Conservation (phyloP, 2,329 filamentous ascomycete species). For the Apiospora arundinis region DNA sequence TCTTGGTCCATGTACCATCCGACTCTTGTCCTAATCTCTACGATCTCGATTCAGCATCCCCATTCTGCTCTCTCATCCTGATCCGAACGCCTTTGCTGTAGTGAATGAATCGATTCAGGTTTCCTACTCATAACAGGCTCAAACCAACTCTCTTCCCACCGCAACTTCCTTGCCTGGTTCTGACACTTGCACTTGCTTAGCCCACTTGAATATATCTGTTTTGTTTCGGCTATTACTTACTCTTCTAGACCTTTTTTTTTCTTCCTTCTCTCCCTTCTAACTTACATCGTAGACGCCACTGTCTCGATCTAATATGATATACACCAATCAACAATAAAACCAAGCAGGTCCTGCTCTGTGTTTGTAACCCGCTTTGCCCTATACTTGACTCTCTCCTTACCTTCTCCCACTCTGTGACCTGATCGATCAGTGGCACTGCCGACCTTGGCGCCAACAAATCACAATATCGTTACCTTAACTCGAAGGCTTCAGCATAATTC, state of each 20-base stretch:
- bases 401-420: neutral
- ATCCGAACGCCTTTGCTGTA: slow-evolving; percentile 21
- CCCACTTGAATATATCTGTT: slow-evolving; percentile 17
- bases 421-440: neutral
- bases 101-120: slow-evolving; percentile 30
- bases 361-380: neutral
- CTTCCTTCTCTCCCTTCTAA: slow-evolving; percentile 17
- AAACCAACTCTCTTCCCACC: slow-evolving; percentile 24
- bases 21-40: slow-evolving; percentile 29
- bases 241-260: slow-evolving; percentile 19
- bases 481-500: neutral
- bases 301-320: slow-evolving; percentile 12
- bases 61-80: slow-evolving; percentile 23
- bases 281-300: slow-evolving; percentile 13
- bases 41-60: slow-evolving; percentile 25
- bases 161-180: slow-evolving; percentile 7
- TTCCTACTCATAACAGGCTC: slow-evolving; percentile 27
- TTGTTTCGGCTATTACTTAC: slow-evolving; percentile 4
- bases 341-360: slow-evolving; percentile 1
- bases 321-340: slow-evolving; percentile 11
- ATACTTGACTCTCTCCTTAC: slow-evolving; percentile 11
- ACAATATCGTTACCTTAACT: neutral
- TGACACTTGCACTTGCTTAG: neutral
- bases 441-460: neutral
- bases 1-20: slow-evolving; percentile 31